Conservation (phyloP, 768 basidiomycete genomes). For the Naganishia onofrii region DNA sequence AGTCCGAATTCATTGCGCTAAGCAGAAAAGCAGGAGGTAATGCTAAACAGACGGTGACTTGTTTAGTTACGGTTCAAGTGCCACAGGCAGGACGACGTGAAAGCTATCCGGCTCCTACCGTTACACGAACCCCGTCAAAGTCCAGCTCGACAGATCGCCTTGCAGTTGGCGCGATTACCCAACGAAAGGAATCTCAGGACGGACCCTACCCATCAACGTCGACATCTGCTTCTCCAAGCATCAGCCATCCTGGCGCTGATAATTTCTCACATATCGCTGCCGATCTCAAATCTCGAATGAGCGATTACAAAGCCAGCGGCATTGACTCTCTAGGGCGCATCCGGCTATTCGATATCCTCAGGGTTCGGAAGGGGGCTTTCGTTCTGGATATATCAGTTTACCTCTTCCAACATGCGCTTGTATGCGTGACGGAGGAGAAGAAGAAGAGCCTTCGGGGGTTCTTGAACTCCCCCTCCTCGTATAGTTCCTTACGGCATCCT, state of each 20-base stretch:
- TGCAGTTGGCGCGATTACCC: background rate
- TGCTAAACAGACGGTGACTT: constrained; percentile 80
- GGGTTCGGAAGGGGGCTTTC: constrained; percentile 80
- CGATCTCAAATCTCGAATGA: constrained; percentile 83
- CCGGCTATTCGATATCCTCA: constrained; percentile 87
- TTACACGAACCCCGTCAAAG: background rate
- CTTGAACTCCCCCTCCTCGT: constrained; percentile 56
- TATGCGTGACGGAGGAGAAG: constrained; percentile 96
- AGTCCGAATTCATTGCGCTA: constrained; percentile 83
- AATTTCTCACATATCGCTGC: constrained; percentile 81
- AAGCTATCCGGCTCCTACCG: constrained; percentile 36
- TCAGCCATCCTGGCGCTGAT: constrained; percentile 26
- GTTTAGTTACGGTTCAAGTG: constrained; percentile 88
- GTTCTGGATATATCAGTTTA: constrained; percentile 94
- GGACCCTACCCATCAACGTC: background rate
- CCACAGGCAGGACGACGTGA: constrained; percentile 55
- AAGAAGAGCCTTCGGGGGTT: constrained; percentile 75
- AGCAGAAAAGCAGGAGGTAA: constrained; percentile 62
- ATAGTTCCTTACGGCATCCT: constrained; percentile 26
- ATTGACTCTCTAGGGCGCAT: constrained; percentile 74
- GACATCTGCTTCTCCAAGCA: background rate
- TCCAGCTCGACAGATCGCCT: background rate
- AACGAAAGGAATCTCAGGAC: background rate
- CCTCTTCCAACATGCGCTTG: constrained; percentile 94
- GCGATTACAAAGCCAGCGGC: constrained; percentile 94